A percentile compares a stretch with the other conserved stretches of the same genome.
phyloP scores from a whole-genome alignment of 257 asterid genomes.

The Fraxinus excelsior region DNA sequence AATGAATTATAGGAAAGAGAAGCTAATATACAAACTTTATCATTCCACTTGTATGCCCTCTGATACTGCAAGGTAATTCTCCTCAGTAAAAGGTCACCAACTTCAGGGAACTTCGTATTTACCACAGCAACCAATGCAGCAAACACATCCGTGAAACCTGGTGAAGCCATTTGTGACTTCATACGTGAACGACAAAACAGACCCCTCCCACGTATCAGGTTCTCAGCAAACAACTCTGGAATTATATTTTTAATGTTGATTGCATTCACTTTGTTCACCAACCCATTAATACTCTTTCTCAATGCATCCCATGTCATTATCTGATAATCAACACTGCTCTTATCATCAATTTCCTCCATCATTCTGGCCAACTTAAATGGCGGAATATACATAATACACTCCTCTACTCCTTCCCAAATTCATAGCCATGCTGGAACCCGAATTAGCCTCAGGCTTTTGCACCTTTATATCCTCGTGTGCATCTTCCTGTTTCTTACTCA shows the following conservation, averaged over 20 bases:
- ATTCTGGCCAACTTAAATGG: conserved; percentile 82
- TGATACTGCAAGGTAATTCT: conserved; percentile 74
- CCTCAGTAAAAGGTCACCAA: conserved; percentile 73
- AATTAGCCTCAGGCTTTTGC: conserved; percentile 34
- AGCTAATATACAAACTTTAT: conserved; percentile 50
- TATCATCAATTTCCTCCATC: conserved; percentile 81
- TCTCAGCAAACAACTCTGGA: conserved; percentile 88
- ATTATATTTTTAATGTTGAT: conserved; percentile 76
- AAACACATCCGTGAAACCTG: conserved; percentile 84
- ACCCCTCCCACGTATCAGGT: conserved; percentile 89
- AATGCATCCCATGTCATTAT: conserved; percentile 95
- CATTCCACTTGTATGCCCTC: conserved; percentile 80
- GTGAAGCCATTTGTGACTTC: conserved; percentile 98
- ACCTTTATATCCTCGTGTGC: conserved; percentile 30
- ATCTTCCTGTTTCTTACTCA: conserved; percentile 27
- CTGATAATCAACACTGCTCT: conserved; percentile 79
- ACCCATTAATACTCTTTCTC: conserved; percentile 87
- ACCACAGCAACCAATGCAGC: conserved; percentile 92
- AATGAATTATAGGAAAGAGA: conserved; percentile 9
- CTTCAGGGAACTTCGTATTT: conserved; percentile 85
- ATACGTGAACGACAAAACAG: conserved; percentile 84
- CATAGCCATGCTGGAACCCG: conserved; percentile 31
- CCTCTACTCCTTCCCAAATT: conserved; percentile 78
- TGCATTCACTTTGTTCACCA: conserved; percentile 88
- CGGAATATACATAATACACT: conserved; percentile 79